A percentile compares a stretch with the other conserved stretches of the same genome.
Conservation (phyloP, 805 yeast genomes). For the Hemisphaericaspora nanyangensis region DNA sequence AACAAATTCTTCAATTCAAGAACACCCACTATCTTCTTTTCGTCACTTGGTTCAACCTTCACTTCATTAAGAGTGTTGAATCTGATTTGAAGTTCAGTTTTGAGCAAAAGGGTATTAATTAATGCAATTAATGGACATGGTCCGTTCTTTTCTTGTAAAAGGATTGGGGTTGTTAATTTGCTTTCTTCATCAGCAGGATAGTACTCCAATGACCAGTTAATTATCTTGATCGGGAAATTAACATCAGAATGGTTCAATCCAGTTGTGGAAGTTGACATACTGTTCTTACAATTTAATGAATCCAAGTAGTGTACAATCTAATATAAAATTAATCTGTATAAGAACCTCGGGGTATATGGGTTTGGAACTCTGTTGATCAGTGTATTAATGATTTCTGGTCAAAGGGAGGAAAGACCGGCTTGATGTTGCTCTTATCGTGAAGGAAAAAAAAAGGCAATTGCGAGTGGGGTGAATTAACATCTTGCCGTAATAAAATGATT, state of each 20-base stretch:
- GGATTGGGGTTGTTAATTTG: conserved; percentile 45
- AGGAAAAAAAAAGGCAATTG: too few relatives aligned
- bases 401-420: too few relatives aligned
- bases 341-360: too few relatives aligned
- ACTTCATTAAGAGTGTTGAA: conserved; percentile 5
- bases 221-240: conserved; percentile 9
- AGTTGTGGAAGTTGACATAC: background rate
- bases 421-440: too few relatives aligned
- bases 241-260: background rate
- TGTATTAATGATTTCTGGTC: too few relatives aligned
- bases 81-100: conserved; percentile 30
- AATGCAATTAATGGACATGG: conserved; percentile 86
- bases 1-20: conserved; percentile 15
- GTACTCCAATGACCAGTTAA: conserved; percentile 10
- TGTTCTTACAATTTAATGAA: too few relatives aligned
- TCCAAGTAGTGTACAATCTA: too few relatives aligned
- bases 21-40: conserved; percentile 11
- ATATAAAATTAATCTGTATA: too few relatives aligned
- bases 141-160: conserved; percentile 78
- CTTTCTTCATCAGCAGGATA: conserved; percentile 9
- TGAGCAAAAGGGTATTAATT: conserved; percentile 61
- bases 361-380: too few relatives aligned
- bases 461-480: too few relatives aligned
- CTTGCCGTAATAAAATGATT: too few relatives aligned
- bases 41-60: conserved; percentile 1